These are phyloP conservation scores for Rhodosporidiobolus odoratus DNA, from an alignment of 768 basidiomycete species.

Conservation along the genomic window DNA sequence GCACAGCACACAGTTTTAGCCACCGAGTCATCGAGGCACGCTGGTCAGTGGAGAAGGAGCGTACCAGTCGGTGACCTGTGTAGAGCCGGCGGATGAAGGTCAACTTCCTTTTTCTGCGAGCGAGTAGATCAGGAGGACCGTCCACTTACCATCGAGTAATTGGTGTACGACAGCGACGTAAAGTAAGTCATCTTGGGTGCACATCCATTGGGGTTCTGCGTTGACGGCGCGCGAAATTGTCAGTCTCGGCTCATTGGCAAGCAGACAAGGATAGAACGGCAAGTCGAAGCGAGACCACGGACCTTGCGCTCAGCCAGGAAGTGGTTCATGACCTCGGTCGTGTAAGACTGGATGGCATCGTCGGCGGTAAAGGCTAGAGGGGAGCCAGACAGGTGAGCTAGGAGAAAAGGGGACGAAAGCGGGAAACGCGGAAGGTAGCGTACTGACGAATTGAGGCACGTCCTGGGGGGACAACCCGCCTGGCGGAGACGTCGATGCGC, in stretches of 20 bases:
- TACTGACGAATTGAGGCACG: slow-evolving; percentile 40
- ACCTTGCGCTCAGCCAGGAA: slow-evolving; percentile 65
- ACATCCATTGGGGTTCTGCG: slow-evolving; percentile 50
- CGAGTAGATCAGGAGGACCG: neutral
- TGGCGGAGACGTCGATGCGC: slow-evolving; percentile 67
- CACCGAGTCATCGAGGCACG: too few relatives aligned
- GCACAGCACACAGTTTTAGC: slow-evolving; percentile 47
- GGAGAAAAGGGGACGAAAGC: slow-evolving; percentile 57
- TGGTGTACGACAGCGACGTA: slow-evolving; percentile 65
- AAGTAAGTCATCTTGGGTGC: slow-evolving; percentile 70
- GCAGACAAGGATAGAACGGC: neutral
- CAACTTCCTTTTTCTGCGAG: neutral
- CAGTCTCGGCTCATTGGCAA: neutral
- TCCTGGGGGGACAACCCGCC: slow-evolving; percentile 64
- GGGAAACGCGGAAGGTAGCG: neutral
- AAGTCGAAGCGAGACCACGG: too few relatives aligned
- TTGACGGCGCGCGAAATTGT: neutral
- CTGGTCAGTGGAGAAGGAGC: neutral
- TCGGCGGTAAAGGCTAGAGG: slow-evolving; percentile 36
- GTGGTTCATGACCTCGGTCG: slow-evolving; percentile 65
- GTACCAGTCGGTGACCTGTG: slow-evolving; percentile 27
- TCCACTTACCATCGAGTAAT: slow-evolving; percentile 50
- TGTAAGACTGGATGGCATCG: slow-evolving; percentile 67
- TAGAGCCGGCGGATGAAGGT: neutral
- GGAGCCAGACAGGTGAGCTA: slow-evolving; percentile 13